Percentiles rank a stretch among this genome's conserved stretches.
Conservation (phyloP, 1,284 basidiomycete genomes). For the Afroboletus lepidellus region DNA sequence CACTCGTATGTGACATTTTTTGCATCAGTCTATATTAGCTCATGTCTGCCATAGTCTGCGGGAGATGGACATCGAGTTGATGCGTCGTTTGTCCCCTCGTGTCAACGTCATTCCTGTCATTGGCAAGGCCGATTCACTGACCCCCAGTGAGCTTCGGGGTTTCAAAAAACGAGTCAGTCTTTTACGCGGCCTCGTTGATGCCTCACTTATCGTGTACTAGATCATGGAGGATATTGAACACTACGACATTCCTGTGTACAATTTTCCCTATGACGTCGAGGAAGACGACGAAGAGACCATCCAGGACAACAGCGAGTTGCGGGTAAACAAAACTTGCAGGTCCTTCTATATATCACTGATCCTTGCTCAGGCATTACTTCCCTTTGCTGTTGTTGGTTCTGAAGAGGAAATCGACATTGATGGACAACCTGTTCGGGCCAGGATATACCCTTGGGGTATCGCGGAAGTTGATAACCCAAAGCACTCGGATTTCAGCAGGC, state of each 20-base stretch:
- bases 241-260: slow-evolving; percentile 98
- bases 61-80: slow-evolving; percentile 99
- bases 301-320: slow-evolving; percentile 93
- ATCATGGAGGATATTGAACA: slow-evolving; percentile 99
- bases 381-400: slow-evolving; percentile 97
- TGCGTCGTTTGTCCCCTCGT: slow-evolving; percentile 93
- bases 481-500: slow-evolving; percentile 95
- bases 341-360: slow-evolving; percentile 2
- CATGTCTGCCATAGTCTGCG: slow-evolving; percentile 60
- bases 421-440: slow-evolving; percentile 87
- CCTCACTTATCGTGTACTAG: slow-evolving; percentile 40
- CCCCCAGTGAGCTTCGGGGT: slow-evolving; percentile 84
- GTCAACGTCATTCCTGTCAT: slow-evolving; percentile 99
- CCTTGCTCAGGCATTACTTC: slow-evolving; percentile 69
- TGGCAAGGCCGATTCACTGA: slow-evolving; percentile 96
- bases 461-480: slow-evolving; percentile 98
- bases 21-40: not conserved
- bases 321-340: slow-evolving; percentile 48
- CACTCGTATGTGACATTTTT: slow-evolving; percentile 52
- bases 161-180: slow-evolving; percentile 92
- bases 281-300: slow-evolving; percentile 99
- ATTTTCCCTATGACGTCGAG: slow-evolving; percentile 99
- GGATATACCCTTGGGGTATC: slow-evolving; percentile 97
- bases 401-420: slow-evolving; percentile 95
- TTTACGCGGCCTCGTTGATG: not conserved